Conservation (phyloP, 345 rosid species). For the Eucalyptus paniculata region DNA sequence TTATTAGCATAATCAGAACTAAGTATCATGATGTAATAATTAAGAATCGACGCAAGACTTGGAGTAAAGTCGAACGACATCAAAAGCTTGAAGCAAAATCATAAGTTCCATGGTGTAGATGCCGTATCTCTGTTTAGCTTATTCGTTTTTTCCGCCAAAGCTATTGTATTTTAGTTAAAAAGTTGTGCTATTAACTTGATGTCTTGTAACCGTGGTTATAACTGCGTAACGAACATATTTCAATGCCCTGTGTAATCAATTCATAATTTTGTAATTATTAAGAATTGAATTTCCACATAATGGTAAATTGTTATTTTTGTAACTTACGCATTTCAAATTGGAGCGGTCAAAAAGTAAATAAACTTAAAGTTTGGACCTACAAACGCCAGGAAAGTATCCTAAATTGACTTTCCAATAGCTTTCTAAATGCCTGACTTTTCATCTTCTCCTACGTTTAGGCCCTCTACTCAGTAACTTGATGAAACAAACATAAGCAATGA, state of each 20-base stretch:
- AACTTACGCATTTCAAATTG: neutral
- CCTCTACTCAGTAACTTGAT: neutral
- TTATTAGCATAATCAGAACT: neutral
- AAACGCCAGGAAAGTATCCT: neutral
- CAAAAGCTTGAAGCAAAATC: neutral
- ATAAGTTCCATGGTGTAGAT: neutral
- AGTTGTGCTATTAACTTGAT: neutral
- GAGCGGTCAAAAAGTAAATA: neutral
- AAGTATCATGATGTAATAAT: neutral
- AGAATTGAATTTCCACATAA: neutral
- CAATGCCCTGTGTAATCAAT: neutral
- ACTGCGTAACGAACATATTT: neutral
- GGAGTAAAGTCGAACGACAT: neutral
- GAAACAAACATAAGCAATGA: neutral
- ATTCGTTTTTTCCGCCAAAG: neutral
- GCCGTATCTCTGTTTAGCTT: neutral
- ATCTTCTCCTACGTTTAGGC: neutral
- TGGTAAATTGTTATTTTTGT: neutral
- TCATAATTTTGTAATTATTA: neutral
- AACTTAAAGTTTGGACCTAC: neutral
- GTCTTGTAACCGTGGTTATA: neutral
- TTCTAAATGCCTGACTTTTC: neutral
- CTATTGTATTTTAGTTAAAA: neutral
- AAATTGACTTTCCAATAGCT: neutral
- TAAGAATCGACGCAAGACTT: neutral